Percentiles rank a stretch among this genome's conserved stretches.
Evolutionary conservation across 352 stramenopile genomes (phyloP).

Genomic region (Pythium plurisporium): DNA sequence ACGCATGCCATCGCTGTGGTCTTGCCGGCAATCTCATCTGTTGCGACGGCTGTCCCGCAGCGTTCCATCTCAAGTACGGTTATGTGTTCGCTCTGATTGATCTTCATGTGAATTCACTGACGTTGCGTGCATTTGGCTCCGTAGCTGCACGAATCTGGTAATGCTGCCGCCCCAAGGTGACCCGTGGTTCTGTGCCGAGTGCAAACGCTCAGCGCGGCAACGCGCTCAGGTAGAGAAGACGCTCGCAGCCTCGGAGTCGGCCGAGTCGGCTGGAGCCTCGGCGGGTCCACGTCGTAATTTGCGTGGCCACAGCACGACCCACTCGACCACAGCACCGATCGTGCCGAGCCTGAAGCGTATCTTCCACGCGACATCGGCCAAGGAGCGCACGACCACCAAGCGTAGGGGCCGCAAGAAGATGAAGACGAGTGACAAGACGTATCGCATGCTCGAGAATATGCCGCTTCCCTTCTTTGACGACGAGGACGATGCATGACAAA

Average conservation of each 20-base stretch:
- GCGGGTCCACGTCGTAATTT: slow-evolving; percentile 31
- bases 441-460: slow-evolving; percentile 62
- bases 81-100: neutral
- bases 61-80: slow-evolving; percentile 67
- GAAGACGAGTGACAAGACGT: slow-evolving; percentile 41
- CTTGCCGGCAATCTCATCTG: slow-evolving; percentile 72
- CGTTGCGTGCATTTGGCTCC: neutral
- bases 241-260: no score
- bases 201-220: slow-evolving; percentile 43
- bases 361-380: slow-evolving; percentile 35
- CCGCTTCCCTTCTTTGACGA: slow-evolving; percentile 46
- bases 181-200: slow-evolving; percentile 69
- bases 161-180: slow-evolving; percentile 46
- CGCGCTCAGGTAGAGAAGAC: slow-evolving; percentile 12
- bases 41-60: slow-evolving; percentile 73
- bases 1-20: slow-evolving; percentile 70
- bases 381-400: slow-evolving; percentile 22
- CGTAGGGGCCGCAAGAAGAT: slow-evolving; percentile 53
- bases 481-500: no score
- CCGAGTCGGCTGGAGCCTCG: neutral
- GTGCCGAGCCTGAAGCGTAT: slow-evolving; percentile 63
- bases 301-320: slow-evolving; percentile 27
- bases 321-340: slow-evolving; percentile 18
- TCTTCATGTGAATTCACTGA: neutral
- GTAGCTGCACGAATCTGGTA: slow-evolving; percentile 61